Base-by-base conservation (phyloP, 2,329 filamentous ascomycete genomes). In the Neopestalotiopsis clavispora region DNA sequence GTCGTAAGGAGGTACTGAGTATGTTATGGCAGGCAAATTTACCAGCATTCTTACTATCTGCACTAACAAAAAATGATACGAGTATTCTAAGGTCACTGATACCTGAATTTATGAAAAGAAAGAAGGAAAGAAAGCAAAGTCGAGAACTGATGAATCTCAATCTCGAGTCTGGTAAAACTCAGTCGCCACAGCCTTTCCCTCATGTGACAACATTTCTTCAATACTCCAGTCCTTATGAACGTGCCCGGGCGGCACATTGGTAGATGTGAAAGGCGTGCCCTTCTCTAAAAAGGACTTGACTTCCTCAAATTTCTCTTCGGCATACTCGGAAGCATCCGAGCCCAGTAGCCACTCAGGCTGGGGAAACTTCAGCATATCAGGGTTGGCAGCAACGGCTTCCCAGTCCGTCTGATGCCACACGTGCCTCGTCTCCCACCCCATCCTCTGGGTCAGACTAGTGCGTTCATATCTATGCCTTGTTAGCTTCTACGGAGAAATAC, bases 361-460 rank as follows among this genome's bases (percentile, higher is more conserved):
- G 6, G 83, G 84, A 65, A 87, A 78, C 56, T 82, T 80, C 61
- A 87, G 84, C 45, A 80, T 82, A 67, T 81, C 77, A 0, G 84
- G 84, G 63, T 86, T 81, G 69, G 84, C 76, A 68, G 81, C 82
- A 34, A 86, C 84, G 69, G 82, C 82, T 28, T 75, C 78, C 84
- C 84, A 88, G 71, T 86, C 84, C 4, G 85, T 85, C 75, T 85
- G 87, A 73, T 88, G 86, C 86, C 86, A 88, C 78, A 81, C 82
- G 70, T 86, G 84, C 45, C 84, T 80, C 0, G 85, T 85, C 4
- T 79, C 80, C 72, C 86, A 84, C 3, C 85, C 85, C 0, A 83
- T 86, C 75, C 86, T 86, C 76, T 87, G 85, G 9, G 84, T 82
- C 1, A 75, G 74, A 17, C 78, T 78, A 28, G 86, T 84, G 12